Percentiles rank a stretch among this genome's conserved stretches.
Evolutionary conservation across 2,329 filamentous ascomycete species (phyloP).

Genomic region (Cladophialophora carrionii): DNA sequence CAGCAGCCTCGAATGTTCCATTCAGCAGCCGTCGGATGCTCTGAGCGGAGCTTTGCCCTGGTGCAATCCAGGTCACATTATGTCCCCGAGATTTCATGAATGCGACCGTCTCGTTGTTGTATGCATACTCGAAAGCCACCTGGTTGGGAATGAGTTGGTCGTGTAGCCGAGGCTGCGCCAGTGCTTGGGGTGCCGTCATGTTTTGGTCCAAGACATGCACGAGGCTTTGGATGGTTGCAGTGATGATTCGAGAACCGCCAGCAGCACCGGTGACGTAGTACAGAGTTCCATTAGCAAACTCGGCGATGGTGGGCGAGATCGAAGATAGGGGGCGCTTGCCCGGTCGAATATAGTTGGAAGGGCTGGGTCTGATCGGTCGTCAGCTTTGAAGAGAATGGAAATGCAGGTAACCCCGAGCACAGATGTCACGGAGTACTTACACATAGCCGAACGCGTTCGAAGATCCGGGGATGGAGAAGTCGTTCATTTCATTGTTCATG

Average conservation of each 20-base stretch:
- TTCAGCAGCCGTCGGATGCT: conserved; percentile 62
- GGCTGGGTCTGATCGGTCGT: conserved; percentile 36
- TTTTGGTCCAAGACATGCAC: conserved; percentile 72
- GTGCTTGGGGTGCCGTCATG: conserved; percentile 63
- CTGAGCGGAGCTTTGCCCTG: conserved; percentile 70
- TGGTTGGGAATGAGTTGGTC: conserved; percentile 78
- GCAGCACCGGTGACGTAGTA: conserved; percentile 74
- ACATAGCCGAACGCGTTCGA: conserved; percentile 82
- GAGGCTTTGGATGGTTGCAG: conserved; percentile 72
- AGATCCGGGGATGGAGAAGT: conserved; percentile 81
- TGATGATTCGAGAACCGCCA: conserved; percentile 82
- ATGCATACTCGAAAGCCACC: conserved; percentile 69
- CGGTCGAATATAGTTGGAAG: conserved; percentile 78
- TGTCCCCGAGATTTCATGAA: conserved; percentile 69
- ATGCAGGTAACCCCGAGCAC: background rate
- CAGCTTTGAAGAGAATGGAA: background rate
- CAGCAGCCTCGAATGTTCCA: conserved; percentile 75
- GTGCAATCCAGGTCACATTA: conserved; percentile 69
- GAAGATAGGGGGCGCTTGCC: conserved; percentile 82
- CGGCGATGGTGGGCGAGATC: conserved; percentile 77
- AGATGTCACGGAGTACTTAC: background rate
- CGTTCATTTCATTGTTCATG: conserved; percentile 68
- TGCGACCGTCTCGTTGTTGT: conserved; percentile 65
- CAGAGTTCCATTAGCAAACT: conserved; percentile 65
- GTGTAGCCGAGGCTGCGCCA: conserved; percentile 71